Percentiles rank a stretch among this genome's conserved stretches.
Evolutionary conservation across 306 rosid species (phyloP).

Genomic region (Fragaria iinumae): DNA sequence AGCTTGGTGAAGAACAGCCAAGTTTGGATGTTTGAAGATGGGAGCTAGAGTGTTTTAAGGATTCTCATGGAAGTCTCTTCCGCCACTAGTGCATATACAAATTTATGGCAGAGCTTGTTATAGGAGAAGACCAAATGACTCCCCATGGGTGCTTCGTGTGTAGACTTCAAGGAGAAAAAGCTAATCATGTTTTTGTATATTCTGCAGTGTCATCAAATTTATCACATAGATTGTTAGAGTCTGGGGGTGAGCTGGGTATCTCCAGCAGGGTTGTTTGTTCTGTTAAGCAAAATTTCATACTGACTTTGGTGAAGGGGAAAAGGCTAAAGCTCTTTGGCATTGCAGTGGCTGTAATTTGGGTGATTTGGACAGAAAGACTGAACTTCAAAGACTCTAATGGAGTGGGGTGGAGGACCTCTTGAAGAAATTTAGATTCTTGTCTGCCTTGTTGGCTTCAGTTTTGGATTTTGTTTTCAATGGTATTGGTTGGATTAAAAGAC

Average conservation of each 20-base stretch:
- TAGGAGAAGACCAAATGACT: background rate
- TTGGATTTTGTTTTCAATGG: background rate
- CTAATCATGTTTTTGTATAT: background rate
- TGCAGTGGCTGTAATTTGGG: background rate
- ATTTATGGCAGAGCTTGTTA: background rate
- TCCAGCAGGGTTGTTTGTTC: background rate
- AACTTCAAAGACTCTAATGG: background rate
- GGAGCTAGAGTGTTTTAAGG: background rate
- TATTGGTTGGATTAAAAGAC: background rate
- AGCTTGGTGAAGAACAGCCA: background rate
- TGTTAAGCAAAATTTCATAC: background rate
- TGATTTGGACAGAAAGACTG: background rate
- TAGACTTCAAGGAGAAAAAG: background rate
- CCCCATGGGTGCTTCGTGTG: background rate
- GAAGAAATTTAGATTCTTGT: background rate
- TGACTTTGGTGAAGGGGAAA: background rate
- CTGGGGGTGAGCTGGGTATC: background rate
- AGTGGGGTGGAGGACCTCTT: background rate
- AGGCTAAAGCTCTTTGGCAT: background rate
- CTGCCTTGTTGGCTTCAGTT: background rate
- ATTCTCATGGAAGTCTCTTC: background rate
- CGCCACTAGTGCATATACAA: background rate
- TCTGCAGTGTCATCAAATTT: background rate
- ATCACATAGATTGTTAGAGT: background rate
- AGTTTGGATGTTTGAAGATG: background rate